Evolutionary conservation across 768 basidiomycete species (phyloP).

Genomic region (Leccinum variicolor): DNA sequence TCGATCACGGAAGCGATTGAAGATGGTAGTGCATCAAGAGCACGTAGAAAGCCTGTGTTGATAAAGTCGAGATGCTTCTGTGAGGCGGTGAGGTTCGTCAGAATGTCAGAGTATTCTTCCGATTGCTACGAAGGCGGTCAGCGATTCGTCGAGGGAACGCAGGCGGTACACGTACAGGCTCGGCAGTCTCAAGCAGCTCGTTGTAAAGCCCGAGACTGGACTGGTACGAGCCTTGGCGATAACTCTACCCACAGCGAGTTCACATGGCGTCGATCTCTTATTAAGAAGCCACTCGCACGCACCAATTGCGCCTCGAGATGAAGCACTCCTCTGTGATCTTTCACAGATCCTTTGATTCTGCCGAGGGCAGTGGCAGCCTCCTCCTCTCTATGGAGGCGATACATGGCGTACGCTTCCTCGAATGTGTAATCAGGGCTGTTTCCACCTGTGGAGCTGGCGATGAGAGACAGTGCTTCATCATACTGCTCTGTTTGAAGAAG

Average conservation of each 20-base stretch:
- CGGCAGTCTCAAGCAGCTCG: conserved; percentile 72
- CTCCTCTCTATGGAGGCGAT: conserved; percentile 73
- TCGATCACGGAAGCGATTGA: conserved; percentile 54
- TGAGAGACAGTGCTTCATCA: conserved; percentile 58
- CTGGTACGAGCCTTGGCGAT: conserved; percentile 75
- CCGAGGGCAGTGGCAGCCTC: conserved; percentile 59
- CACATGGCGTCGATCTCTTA: conserved; percentile 14
- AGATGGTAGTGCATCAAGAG: conserved; percentile 58
- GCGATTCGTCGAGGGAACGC: neutral
- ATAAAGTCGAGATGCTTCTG: conserved; percentile 85
- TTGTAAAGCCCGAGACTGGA: conserved; percentile 75
- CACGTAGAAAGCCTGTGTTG: conserved; percentile 60
- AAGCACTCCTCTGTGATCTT: conserved; percentile 56
- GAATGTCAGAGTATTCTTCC: conserved; percentile 84
- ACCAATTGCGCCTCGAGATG: conserved; percentile 91
- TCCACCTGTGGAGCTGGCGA: conserved; percentile 28
- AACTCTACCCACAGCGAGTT: conserved; percentile 47
- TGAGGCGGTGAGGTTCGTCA: conserved; percentile 80
- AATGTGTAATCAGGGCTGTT: conserved; percentile 37
- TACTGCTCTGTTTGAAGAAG: conserved; percentile 87
- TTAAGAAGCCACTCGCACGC: conserved; percentile 27
- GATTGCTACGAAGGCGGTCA: conserved; percentile 51
- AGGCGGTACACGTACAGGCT: conserved; percentile 54
- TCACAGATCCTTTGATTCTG: conserved; percentile 41
- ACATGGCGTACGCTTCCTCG: conserved; percentile 80